Conservation (phyloP, 345 rosid species). For the Rhodamnia rubescens region DNA sequence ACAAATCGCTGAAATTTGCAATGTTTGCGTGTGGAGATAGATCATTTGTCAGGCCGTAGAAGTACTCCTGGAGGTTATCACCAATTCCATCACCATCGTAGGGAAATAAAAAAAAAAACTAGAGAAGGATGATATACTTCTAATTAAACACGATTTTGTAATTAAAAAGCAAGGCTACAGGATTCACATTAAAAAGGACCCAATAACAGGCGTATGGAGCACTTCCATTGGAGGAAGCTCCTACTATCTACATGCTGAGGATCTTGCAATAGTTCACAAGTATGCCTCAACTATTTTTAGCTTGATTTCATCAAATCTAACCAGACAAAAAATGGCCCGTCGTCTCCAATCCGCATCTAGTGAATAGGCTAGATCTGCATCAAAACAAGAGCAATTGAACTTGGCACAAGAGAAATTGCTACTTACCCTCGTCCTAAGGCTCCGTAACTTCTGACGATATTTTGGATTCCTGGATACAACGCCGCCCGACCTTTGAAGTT, state of each 20-base stretch:
- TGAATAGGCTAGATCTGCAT: background rate
- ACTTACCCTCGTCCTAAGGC: conserved; percentile 60
- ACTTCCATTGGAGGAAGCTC: background rate
- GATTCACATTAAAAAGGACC: background rate
- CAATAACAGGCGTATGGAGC: background rate
- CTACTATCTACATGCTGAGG: background rate
- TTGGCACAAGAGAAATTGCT: background rate
- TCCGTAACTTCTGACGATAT: conserved; percentile 55
- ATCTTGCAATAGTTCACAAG: background rate
- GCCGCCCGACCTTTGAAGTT: conserved; percentile 87
- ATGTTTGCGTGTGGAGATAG: conserved; percentile 73
- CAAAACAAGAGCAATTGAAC: background rate
- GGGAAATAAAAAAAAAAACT: background rate
- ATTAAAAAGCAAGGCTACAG: background rate
- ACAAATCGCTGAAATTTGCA: conserved; percentile 48
- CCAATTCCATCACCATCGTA: background rate
- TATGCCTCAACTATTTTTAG: background rate
- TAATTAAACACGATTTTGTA: background rate
- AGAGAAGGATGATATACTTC: background rate
- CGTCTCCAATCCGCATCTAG: background rate
- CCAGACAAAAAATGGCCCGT: background rate
- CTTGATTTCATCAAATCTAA: background rate
- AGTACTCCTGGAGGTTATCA: conserved; percentile 57
- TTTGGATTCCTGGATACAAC: conserved; percentile 64
- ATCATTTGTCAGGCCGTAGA: conserved; percentile 65